phyloP scores from a whole-genome alignment of 352 stramenopile genomes.

The Phytophthora palmivora region DNA sequence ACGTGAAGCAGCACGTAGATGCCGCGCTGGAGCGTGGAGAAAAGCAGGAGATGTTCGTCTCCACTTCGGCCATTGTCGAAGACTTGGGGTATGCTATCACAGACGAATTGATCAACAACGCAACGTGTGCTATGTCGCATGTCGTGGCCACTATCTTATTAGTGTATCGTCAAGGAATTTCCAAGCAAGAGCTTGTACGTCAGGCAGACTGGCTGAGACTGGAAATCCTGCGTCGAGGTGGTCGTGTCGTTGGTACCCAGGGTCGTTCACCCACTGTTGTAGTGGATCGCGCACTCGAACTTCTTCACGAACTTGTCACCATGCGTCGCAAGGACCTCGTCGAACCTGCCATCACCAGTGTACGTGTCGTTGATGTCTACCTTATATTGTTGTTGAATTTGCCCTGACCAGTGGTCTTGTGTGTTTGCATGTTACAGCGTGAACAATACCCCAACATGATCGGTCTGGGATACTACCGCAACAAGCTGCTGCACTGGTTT shows the following conservation, averaged over 20 bases:
- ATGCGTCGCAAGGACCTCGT: constrained; percentile 78
- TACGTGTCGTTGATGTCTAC: constrained; percentile 31
- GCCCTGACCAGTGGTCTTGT: constrained; percentile 15
- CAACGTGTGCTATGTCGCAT: constrained; percentile 79
- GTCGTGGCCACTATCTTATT: constrained; percentile 79
- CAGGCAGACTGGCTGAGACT: constrained; percentile 78
- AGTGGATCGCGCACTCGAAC: constrained; percentile 67
- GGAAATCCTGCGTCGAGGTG: constrained; percentile 75
- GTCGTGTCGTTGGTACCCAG: constrained; percentile 75
- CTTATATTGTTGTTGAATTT: background rate
- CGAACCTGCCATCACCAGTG: constrained; percentile 77
- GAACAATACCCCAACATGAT: constrained; percentile 90
- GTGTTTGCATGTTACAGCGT: constrained; percentile 42
- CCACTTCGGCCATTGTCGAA: constrained; percentile 51
- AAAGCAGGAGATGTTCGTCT: constrained; percentile 44
- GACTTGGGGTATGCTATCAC: constrained; percentile 81
- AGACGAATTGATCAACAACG: constrained; percentile 67
- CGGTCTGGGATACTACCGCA: constrained; percentile 86
- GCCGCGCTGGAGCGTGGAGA: constrained; percentile 30
- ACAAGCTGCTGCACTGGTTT: constrained; percentile 91
- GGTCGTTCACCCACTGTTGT: constrained; percentile 71
- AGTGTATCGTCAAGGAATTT: constrained; percentile 83
- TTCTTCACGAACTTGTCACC: constrained; percentile 77
- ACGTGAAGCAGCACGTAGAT: constrained; percentile 63
- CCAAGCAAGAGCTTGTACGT: constrained; percentile 69